Conservation (phyloP, 2,329 filamentous ascomycete species). For the Botrytis fragariae region DNA sequence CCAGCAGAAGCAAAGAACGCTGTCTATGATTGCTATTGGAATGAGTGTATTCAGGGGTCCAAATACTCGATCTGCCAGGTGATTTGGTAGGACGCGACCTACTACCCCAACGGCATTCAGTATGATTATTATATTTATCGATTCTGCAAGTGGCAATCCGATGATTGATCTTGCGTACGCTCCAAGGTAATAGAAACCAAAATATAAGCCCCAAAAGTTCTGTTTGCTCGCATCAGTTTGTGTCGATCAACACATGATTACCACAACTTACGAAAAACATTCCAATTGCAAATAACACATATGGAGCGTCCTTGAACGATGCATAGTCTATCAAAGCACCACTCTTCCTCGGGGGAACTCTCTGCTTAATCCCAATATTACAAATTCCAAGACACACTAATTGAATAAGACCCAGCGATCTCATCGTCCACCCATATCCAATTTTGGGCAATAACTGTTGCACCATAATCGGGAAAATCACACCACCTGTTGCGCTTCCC, state of each 20-base stretch:
- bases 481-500: slow-evolving; percentile 42
- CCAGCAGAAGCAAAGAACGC: slow-evolving; percentile 47
- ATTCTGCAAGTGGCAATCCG: slow-evolving; percentile 42
- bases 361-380: slow-evolving; percentile 43
- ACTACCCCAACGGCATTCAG: slow-evolving; percentile 52
- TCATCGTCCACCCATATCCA: slow-evolving; percentile 48
- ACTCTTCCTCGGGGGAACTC: slow-evolving; percentile 43
- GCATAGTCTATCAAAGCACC: slow-evolving; percentile 46
- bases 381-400: slow-evolving; percentile 39
- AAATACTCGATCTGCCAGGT: slow-evolving; percentile 48
- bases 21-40: slow-evolving; percentile 42
- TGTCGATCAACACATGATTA: slow-evolving; percentile 3
- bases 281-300: slow-evolving; percentile 46
- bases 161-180: slow-evolving; percentile 42
- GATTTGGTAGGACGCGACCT: slow-evolving; percentile 48
- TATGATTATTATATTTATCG: slow-evolving; percentile 51
- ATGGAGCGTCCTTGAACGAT: slow-evolving; percentile 46
- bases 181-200: slow-evolving; percentile 42
- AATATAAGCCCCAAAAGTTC: slow-evolving; percentile 46
- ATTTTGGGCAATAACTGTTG: slow-evolving; percentile 43
- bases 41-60: slow-evolving; percentile 54
- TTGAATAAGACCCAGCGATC: slow-evolving; percentile 47
- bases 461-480: slow-evolving; percentile 47
- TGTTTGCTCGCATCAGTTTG: background rate
- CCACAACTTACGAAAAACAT: slow-evolving; percentile 39